These are phyloP conservation scores for Calvatia gigantea DNA, from an alignment of 768 basidiomycete species.

Conservation along the genomic window DNA sequence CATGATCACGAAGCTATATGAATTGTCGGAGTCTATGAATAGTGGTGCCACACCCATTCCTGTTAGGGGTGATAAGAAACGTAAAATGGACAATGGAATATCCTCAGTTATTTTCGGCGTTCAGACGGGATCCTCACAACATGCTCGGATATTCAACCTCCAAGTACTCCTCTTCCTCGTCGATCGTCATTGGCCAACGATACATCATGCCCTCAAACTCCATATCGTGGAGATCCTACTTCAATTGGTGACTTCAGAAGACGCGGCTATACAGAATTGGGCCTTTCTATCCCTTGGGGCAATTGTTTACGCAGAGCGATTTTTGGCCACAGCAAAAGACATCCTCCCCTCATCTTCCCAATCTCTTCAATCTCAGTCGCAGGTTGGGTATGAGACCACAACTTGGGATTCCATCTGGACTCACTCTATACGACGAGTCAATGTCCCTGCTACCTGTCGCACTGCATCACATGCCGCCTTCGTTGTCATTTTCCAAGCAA, in stretches of 20 bases:
- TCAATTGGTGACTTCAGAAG: conserved; percentile 61
- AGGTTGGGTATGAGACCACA: conserved; percentile 19
- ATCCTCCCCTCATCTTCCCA: conserved; percentile 7
- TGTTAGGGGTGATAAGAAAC: conserved; percentile 42
- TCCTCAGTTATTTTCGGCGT: conserved; percentile 49
- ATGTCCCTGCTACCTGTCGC: conserved; percentile 66
- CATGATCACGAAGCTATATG: conserved; percentile 47
- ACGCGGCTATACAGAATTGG: conserved; percentile 75
- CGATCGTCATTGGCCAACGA: conserved; percentile 65
- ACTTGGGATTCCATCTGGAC: conserved; percentile 86
- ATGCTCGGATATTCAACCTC: conserved; percentile 46
- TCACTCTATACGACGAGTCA: conserved; percentile 71
- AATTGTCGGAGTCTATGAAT: conserved; percentile 56
- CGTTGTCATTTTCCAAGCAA: conserved; percentile 33
- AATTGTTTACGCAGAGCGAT: conserved; percentile 51
- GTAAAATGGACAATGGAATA: conserved; percentile 58
- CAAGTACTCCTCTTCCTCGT: conserved; percentile 86
- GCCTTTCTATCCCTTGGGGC: conserved; percentile 77
- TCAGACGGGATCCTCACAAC: conserved; percentile 27
- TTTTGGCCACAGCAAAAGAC: conserved; percentile 14
- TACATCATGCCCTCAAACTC: conserved; percentile 57
- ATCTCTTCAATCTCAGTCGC: conserved; percentile 6
- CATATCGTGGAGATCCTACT: conserved; percentile 54
- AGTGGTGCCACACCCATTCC: conserved; percentile 20
- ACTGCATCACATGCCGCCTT: conserved; percentile 74